A percentile compares a stretch with the other conserved stretches of the same genome.
Evolutionary conservation across 2,329 filamentous ascomycete species (phyloP).

Genomic region (Ophiostoma perfectum): DNA sequence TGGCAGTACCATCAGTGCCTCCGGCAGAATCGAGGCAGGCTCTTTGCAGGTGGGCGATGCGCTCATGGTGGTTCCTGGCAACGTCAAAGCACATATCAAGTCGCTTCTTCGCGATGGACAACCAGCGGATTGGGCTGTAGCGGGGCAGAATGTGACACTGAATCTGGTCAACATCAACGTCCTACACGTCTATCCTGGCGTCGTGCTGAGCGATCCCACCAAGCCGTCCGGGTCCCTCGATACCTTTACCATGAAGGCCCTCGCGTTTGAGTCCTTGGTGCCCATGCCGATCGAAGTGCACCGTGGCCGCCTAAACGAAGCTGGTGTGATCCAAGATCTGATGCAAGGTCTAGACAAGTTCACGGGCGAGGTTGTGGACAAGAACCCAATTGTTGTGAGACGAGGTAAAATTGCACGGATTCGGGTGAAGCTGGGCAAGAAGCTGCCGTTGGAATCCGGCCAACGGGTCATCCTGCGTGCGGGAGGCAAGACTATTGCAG

Average conservation of each 20-base stretch:
- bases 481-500: slow-evolving; percentile 78
- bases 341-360: slow-evolving; percentile 36
- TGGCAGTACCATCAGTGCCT: slow-evolving; percentile 76
- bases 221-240: slow-evolving; percentile 65
- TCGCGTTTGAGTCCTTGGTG: slow-evolving; percentile 84
- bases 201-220: slow-evolving; percentile 71
- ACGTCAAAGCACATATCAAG: slow-evolving; percentile 75
- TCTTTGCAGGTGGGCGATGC: slow-evolving; percentile 78
- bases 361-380: slow-evolving; percentile 70
- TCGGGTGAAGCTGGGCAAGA: slow-evolving; percentile 64
- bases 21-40: slow-evolving; percentile 80
- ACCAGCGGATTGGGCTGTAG: slow-evolving; percentile 48
- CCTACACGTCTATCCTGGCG: slow-evolving; percentile 73
- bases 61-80: slow-evolving; percentile 72
- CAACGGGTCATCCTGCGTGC: slow-evolving; percentile 75
- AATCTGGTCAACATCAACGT: slow-evolving; percentile 81
- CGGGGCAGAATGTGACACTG: slow-evolving; percentile 82
- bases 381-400: slow-evolving; percentile 70
- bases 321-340: slow-evolving; percentile 68
- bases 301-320: slow-evolving; percentile 71
- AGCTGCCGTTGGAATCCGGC: slow-evolving; percentile 73
- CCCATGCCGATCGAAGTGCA: slow-evolving; percentile 89
- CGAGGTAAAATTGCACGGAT: slow-evolving; percentile 77
- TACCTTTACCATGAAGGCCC: slow-evolving; percentile 72
- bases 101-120: slow-evolving; percentile 64